These are phyloP conservation scores for Brassica rapa DNA, from an alignment of 345 rosid genomes.

Conservation along the genomic window DNA sequence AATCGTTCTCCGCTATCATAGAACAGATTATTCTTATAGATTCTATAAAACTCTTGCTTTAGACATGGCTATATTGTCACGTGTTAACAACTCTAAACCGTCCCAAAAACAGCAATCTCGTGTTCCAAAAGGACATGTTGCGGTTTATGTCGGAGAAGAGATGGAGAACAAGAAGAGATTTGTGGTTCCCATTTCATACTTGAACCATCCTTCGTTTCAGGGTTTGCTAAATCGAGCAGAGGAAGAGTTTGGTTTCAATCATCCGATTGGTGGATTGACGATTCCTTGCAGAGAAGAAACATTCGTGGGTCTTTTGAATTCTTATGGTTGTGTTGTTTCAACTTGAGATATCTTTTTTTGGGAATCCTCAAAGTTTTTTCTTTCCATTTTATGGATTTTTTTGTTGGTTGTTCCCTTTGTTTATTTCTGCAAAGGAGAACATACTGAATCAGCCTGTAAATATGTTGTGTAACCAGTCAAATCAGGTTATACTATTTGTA, in stretches of 20 bases:
- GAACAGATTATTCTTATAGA: slow-evolving; percentile 19
- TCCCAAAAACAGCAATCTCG: slow-evolving; percentile 35
- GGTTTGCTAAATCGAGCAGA: slow-evolving; percentile 49
- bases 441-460: slow-evolving; percentile 27
- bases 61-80: slow-evolving; percentile 39
- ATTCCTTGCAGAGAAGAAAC: slow-evolving; percentile 51
- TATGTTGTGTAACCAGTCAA: slow-evolving; percentile 31
- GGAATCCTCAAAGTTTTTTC: background rate
- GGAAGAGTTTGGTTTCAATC: slow-evolving; percentile 55
- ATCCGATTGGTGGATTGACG: slow-evolving; percentile 52
- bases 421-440: slow-evolving; percentile 34
- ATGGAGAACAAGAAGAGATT: slow-evolving; percentile 48
- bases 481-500: slow-evolving; percentile 31
- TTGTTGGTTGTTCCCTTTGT: slow-evolving; percentile 27
- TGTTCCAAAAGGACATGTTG: slow-evolving; percentile 53
- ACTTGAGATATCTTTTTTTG: slow-evolving; percentile 22
- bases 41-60: background rate
- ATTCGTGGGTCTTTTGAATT: slow-evolving; percentile 39
- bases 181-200: slow-evolving; percentile 47
- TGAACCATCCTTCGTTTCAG: slow-evolving; percentile 51
- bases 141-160: slow-evolving; percentile 52
- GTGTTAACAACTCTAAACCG: slow-evolving; percentile 35
- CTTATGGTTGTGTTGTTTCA: slow-evolving; percentile 39
- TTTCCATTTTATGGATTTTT: slow-evolving; percentile 7
- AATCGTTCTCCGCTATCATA: slow-evolving; percentile 1